A percentile compares a stretch with the other conserved stretches of the same genome.
Evolutionary conservation across 2,329 filamentous ascomycete genomes (phyloP).

Genomic region (Zymoseptoria tritici): DNA sequence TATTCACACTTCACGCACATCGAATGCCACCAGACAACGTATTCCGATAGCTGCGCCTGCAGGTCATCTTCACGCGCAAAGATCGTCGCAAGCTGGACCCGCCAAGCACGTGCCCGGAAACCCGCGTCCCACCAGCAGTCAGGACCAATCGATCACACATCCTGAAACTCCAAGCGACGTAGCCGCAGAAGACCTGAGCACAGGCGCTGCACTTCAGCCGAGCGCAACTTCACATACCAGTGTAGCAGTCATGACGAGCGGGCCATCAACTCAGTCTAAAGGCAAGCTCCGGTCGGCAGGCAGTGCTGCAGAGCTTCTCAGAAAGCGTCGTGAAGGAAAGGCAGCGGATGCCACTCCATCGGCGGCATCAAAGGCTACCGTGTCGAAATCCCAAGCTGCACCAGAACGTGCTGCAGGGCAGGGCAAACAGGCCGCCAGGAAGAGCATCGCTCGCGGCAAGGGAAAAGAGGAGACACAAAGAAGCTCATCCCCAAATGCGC

Average conservation of each 20-base stretch:
- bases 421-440: background rate
- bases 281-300: background rate
- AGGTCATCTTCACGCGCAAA: background rate
- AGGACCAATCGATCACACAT: background rate
- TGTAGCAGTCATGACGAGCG: background rate
- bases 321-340: background rate
- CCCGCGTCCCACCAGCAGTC: background rate
- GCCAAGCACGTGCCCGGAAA: background rate
- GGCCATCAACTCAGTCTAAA: background rate
- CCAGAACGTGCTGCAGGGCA: background rate
- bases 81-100: background rate
- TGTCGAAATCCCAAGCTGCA: background rate
- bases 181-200: background rate
- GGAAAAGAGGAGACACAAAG: background rate
- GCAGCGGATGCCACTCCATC: background rate
- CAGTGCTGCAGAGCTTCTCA: background rate
- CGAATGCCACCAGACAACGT: background rate
- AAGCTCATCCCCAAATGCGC: background rate
- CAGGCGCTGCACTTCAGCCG: background rate
- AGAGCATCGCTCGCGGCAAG: background rate
- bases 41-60: background rate
- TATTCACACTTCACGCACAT: background rate
- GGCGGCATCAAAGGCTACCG: background rate
- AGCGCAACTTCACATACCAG: constrained; percentile 6
- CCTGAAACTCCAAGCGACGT: background rate